Base-by-base conservation (phyloP, 768 basidiomycete species). In the Chalciporus piperatus region DNA sequence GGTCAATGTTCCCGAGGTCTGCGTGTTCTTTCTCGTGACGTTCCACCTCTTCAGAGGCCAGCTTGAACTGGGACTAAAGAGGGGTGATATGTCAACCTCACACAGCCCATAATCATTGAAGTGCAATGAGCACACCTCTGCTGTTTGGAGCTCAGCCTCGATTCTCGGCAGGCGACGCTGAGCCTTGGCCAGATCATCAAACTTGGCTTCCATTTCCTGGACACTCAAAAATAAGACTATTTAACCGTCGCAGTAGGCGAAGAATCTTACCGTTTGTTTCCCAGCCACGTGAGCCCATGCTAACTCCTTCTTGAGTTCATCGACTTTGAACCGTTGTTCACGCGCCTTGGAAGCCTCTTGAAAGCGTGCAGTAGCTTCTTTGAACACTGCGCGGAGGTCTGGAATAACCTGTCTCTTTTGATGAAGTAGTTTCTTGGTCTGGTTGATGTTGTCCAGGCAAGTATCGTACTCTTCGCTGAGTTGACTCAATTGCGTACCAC, bases 401-500 rank as follows among this genome's bases (percentile, higher is more conserved):
- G 92, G 91, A 7, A 98, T 67, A 41, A 83, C 80, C 52, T 90
- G 83, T 47, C 80, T 78, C 74, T 94, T 93, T 61, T 83, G 80
- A 17, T 74, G 70, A 37, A 91, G 79, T 28, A 85, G 71, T 55
- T 80, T 84, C 51, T 76, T 72, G 10, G 89, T 89, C 56, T 81
- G 78, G 33, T 76, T 76, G 59, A 92, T 87, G 61, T 92, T 89
- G 46, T 83, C 75, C 16, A 83, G 69, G 56, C 92, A 88, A 1
- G 77, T 74, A 30, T 88, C 82, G 62, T 99, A 99, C 65, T 95
- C 91, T 17, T 91, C 85, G 4, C 80, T 82, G 41, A 99, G 84
- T 60, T 96, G 89, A 32, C 82, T 80, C 14, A 99, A 82, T 59
- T 93, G 91, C 0, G 97, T 98, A 14, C 97, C 97, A 32, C 84